Evolutionary conservation across 768 basidiomycete genomes (phyloP).

Genomic region (Xerocomellus dryophilus): DNA sequence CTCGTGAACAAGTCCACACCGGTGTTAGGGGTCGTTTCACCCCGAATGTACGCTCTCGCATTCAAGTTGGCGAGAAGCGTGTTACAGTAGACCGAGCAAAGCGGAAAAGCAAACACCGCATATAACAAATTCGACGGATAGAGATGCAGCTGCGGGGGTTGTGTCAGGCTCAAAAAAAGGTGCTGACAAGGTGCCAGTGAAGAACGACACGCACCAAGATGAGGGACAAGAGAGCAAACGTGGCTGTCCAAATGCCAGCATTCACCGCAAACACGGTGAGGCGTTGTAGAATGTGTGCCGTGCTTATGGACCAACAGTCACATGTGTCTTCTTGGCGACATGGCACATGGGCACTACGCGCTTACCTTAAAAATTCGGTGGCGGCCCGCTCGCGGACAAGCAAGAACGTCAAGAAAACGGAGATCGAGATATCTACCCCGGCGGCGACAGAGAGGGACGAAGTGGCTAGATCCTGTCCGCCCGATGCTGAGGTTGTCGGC

Average conservation of each 20-base stretch:
- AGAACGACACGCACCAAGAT: slow-evolving; percentile 44
- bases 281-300: slow-evolving; percentile 5
- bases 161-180: background rate
- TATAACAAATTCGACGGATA: background rate
- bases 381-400: background rate
- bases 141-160: background rate
- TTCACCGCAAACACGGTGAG: slow-evolving; percentile 6
- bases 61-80: slow-evolving; percentile 12
- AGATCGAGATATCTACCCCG: slow-evolving; percentile 5
- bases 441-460: background rate
- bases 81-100: slow-evolving; percentile 10
- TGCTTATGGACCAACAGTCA: slow-evolving; percentile 1
- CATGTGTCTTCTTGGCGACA: background rate
- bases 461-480: background rate
- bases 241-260: slow-evolving; percentile 48
- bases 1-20: background rate
- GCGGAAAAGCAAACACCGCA: slow-evolving; percentile 1
- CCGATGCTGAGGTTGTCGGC: background rate
- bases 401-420: slow-evolving; percentile 6
- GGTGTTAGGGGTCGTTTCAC: background rate
- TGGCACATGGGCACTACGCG: too few species aligned
- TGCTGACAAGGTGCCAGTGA: background rate
- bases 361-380: background rate
- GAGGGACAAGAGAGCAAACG: slow-evolving; percentile 40
- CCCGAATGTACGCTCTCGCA: slow-evolving; percentile 5